Percentiles rank a stretch among this genome's conserved stretches.
Conservation (phyloP, 2,329 filamentous ascomycete species). For the Fusarium sarcochroum region DNA sequence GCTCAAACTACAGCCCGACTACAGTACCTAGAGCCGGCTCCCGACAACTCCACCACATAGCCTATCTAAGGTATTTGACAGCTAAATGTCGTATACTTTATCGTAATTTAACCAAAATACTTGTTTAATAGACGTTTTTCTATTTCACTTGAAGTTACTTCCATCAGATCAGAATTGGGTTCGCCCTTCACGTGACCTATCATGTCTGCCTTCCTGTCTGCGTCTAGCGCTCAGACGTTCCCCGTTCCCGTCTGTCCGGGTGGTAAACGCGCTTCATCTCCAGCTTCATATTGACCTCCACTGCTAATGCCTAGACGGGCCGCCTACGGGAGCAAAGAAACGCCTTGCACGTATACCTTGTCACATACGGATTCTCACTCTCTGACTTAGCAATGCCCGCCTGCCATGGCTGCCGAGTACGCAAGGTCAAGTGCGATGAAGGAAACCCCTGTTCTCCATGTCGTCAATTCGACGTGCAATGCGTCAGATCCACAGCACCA, state of each 20-base stretch:
- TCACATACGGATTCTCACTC: not conserved
- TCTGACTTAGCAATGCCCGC: constrained; percentile 32
- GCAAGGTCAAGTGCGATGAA: constrained; percentile 48
- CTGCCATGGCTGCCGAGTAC: constrained; percentile 46
- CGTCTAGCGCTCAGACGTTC: constrained; percentile 18
- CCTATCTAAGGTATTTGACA: not conserved
- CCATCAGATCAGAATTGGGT: not conserved
- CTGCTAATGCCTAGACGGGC: constrained; percentile 18
- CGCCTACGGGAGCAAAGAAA: not conserved
- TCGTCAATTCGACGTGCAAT: constrained; percentile 39
- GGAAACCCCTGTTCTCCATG: constrained; percentile 43
- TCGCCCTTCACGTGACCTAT: constrained; percentile 28
- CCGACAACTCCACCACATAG: constrained; percentile 24
- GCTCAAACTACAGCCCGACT: constrained; percentile 33
- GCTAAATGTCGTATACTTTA: not conserved
- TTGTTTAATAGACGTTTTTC: constrained; percentile 1
- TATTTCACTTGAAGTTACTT: constrained; percentile 4
- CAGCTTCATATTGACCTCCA: constrained; percentile 25
- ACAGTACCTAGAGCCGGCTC: not conserved
- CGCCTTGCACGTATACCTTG: too few species aligned
- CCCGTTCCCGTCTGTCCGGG: constrained; percentile 14
- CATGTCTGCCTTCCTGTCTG: constrained; percentile 24
- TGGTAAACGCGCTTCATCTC: constrained; percentile 33
- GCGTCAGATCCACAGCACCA: constrained; percentile 37
- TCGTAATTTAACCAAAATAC: not conserved